A percentile compares a stretch with the other conserved stretches of the same genome.
phyloP scores from a whole-genome alignment of 2,329 filamentous ascomycete genomes.

The Trichoderma asperellum region DNA sequence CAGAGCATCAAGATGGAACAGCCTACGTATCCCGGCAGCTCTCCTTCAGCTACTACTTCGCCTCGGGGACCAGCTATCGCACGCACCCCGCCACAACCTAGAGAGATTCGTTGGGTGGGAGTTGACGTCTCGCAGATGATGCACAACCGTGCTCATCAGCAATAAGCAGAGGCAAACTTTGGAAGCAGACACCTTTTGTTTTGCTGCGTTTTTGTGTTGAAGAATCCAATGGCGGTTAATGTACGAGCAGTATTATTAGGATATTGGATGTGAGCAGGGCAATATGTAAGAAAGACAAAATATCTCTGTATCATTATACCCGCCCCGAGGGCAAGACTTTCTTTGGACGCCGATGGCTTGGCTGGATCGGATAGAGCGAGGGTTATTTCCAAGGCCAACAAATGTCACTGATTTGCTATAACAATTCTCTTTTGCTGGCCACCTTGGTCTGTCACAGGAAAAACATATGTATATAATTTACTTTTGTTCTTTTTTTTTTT shows the following conservation, averaged over 20 bases:
- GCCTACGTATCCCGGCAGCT: slow-evolving; percentile 33
- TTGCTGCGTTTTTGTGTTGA: not conserved
- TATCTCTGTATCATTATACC: slow-evolving; percentile 28
- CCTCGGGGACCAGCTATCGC: slow-evolving; percentile 12
- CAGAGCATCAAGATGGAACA: slow-evolving; percentile 40
- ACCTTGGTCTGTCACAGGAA: not conserved
- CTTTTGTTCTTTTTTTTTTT: not conserved
- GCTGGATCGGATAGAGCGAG: slow-evolving; percentile 17
- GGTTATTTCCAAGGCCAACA: not conserved
- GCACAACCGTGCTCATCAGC: slow-evolving; percentile 26
- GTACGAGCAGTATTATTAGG: not conserved
- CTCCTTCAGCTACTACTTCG: slow-evolving; percentile 10
- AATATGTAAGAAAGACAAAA: not conserved
- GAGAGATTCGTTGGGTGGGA: slow-evolving; percentile 32
- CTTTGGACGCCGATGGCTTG: slow-evolving; percentile 3
- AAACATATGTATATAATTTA: not conserved
- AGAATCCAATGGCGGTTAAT: not conserved
- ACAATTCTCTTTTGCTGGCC: not conserved
- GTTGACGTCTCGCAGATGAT: slow-evolving; percentile 33
- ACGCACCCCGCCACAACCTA: slow-evolving; percentile 30
- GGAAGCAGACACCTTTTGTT: not conserved
- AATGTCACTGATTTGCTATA: not conserved
- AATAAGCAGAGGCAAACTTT: slow-evolving; percentile 4
- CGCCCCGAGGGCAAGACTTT: slow-evolving; percentile 3
- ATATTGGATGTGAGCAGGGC: slow-evolving; percentile 16